Percentiles rank a stretch among this genome's conserved stretches.
These are phyloP conservation scores for Fraxinus greggii DNA, from an alignment of 305 asterid genomes.

Conservation along the genomic window DNA sequence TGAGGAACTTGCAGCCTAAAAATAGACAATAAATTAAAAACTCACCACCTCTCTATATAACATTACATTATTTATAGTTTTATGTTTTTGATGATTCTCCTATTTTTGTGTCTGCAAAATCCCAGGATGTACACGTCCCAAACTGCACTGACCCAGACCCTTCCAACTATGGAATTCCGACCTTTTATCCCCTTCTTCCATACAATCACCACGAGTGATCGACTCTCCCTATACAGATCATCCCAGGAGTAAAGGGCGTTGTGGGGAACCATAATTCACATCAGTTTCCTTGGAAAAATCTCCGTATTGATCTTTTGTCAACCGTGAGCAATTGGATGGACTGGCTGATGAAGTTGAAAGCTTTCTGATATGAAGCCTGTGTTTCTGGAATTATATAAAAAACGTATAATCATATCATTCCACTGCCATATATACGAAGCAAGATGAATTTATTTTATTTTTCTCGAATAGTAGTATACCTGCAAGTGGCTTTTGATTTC, in stretches of 20 bases:
- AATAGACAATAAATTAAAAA: too few species aligned
- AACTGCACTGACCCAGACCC: not conserved
- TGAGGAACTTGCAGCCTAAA: not conserved
- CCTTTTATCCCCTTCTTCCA: constrained; percentile 30
- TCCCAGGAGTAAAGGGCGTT: not conserved
- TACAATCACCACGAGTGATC: not conserved
- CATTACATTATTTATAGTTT: too few species aligned
- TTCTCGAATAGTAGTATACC: constrained; percentile 17
- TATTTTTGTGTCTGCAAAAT: constrained; percentile 19
- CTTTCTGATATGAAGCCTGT: constrained; percentile 36
- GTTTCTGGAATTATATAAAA: constrained; percentile 29
- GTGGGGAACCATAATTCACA: not conserved
- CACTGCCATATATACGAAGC: not conserved
- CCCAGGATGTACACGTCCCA: not conserved
- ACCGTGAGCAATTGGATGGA: constrained; percentile 5
- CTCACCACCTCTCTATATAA: too few species aligned
- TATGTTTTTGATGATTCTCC: not conserved
- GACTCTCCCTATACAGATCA: not conserved
- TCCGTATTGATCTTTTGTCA: not conserved
- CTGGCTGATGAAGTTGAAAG: constrained; percentile 12
- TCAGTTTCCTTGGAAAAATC: constrained; percentile 7
- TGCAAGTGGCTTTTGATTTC: constrained; percentile 56
- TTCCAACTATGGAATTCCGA: constrained; percentile 22
- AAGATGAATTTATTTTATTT: not conserved
- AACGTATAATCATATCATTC: not conserved